A percentile compares a stretch with the other conserved stretches of the same genome.
These are phyloP conservation scores for Apiotrichum sp. DNA, from an alignment of 1,284 basidiomycete genomes.

Conservation along the genomic window DNA sequence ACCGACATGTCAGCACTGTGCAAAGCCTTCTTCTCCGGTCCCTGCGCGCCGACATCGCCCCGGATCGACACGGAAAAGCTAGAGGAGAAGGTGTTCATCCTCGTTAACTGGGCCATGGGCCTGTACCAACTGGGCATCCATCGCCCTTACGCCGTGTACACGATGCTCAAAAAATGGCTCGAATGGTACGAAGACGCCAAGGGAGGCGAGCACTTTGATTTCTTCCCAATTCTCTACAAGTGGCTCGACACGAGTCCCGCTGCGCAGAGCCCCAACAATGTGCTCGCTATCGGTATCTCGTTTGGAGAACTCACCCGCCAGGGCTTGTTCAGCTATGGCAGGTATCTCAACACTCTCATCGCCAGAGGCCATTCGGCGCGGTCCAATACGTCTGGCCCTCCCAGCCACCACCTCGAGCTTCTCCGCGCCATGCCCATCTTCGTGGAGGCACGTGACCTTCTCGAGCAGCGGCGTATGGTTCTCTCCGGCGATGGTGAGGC, in stretches of 20 bases:
- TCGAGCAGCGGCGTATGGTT: constrained; percentile 37
- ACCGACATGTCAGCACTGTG: constrained; percentile 58
- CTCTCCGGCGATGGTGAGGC: constrained; percentile 35
- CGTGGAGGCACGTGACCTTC: constrained; percentile 36
- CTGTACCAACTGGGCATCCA: constrained; percentile 77
- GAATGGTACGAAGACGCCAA: constrained; percentile 43
- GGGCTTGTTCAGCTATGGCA: constrained; percentile 73
- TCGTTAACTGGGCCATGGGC: constrained; percentile 82
- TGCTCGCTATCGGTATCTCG: constrained; percentile 61
- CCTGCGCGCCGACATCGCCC: constrained; percentile 39
- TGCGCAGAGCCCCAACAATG: constrained; percentile 57
- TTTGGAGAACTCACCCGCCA: constrained; percentile 72
- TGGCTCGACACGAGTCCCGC: constrained; percentile 71
- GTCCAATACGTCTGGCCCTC: constrained; percentile 7
- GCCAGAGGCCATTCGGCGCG: constrained; percentile 57
- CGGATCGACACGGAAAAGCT: constrained; percentile 47
- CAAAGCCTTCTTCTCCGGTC: constrained; percentile 57
- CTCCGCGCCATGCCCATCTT: constrained; percentile 42
- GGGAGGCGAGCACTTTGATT: constrained; percentile 25
- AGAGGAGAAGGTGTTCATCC: constrained; percentile 62
- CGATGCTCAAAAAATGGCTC: constrained; percentile 66
- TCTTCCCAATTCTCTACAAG: constrained; percentile 58
- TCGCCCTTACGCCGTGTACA: constrained; percentile 71
- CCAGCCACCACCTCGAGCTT: constrained; percentile 35
- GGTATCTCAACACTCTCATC: constrained; percentile 76